Conservation (phyloP, 1,139 yeast species). For the Yamadazyma epiphylla region DNA sequence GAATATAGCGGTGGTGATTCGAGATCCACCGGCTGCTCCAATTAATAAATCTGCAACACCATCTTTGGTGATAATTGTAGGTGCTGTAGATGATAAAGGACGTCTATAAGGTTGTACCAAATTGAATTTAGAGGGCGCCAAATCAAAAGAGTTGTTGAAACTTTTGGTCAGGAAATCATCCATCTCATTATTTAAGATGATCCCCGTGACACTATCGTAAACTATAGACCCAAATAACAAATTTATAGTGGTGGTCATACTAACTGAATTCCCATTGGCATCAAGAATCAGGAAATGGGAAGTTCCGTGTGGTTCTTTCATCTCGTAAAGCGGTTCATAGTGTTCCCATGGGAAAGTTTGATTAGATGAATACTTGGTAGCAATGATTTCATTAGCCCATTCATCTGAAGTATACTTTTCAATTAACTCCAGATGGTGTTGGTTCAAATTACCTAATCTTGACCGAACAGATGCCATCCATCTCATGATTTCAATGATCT, state of each 20-base stretch:
- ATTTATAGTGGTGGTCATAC: constrained; percentile 90
- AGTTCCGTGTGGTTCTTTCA: constrained; percentile 80
- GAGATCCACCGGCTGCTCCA: constrained; percentile 95
- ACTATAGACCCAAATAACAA: constrained; percentile 77
- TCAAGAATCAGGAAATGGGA: constrained; percentile 82
- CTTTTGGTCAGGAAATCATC: constrained; percentile 87
- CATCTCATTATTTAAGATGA: constrained; percentile 87
- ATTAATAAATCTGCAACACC: constrained; percentile 60
- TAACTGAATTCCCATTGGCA: constrained; percentile 65
- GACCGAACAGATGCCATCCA: constrained; percentile 89
- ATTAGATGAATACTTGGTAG: constrained; percentile 40
- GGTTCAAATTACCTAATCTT: constrained; percentile 63
- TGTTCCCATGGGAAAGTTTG: constrained; percentile 65
- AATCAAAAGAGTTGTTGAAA: constrained; percentile 68
- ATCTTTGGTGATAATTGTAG: constrained; percentile 59
- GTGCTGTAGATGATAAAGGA: constrained; percentile 82
- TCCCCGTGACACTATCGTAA: constrained; percentile 78
- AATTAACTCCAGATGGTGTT: constrained; percentile 22
- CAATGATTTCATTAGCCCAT: constrained; percentile 55
- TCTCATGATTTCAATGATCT: constrained; percentile 82
- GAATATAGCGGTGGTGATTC: constrained; percentile 80
- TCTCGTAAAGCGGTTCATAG: constrained; percentile 75
- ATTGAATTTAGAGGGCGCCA: constrained; percentile 78
- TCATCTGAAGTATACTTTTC: constrained; percentile 27
- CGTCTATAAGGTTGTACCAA: constrained; percentile 71